phyloP scores from a whole-genome alignment of 768 basidiomycete genomes.

The Suillus fuscotomentosus region DNA sequence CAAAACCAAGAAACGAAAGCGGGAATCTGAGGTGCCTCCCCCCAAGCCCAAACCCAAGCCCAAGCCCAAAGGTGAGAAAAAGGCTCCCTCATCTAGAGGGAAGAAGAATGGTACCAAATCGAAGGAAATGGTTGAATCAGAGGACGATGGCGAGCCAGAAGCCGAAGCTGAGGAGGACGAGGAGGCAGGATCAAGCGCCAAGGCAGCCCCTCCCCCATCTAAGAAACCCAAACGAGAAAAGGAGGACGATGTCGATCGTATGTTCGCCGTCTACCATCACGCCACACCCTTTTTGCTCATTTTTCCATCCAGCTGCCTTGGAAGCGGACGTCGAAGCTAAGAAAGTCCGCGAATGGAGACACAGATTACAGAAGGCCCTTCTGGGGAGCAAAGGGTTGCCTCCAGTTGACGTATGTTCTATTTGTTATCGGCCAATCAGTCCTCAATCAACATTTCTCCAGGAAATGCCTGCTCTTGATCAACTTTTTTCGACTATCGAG shows the following conservation, averaged over 20 bases:
- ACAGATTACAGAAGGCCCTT: conserved; percentile 87
- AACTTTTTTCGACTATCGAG: conserved; percentile 75
- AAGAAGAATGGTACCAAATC: conserved; percentile 63
- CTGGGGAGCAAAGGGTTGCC: conserved; percentile 63
- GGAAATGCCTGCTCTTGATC: conserved; percentile 77
- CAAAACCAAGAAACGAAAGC: conserved; percentile 60
- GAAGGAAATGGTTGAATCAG: conserved; percentile 64
- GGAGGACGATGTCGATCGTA: conserved; percentile 61
- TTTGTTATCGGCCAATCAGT: conserved; percentile 5
- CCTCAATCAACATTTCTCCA: conserved; percentile 28
- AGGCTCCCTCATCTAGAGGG: conserved; percentile 27
- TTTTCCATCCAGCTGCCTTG: conserved; percentile 35
- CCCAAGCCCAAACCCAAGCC: conserved; percentile 40
- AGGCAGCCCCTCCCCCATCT: conserved; percentile 56
- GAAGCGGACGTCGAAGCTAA: conserved; percentile 58
- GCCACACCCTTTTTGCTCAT: conserved; percentile 8
- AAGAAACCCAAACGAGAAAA: conserved; percentile 65
- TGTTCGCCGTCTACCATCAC: conserved; percentile 18
- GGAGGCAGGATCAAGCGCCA: conserved; percentile 50
- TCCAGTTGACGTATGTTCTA: conserved; percentile 56
- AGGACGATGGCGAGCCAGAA: conserved; percentile 53
- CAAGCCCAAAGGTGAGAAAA: conserved; percentile 46
- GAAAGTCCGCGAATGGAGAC: conserved; percentile 89
- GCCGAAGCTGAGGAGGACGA: conserved; percentile 47
- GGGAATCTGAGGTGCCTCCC: conserved; percentile 50